Evolutionary conservation across 2,329 filamentous ascomycete species (phyloP).

Genomic region (Fusarium continuum): DNA sequence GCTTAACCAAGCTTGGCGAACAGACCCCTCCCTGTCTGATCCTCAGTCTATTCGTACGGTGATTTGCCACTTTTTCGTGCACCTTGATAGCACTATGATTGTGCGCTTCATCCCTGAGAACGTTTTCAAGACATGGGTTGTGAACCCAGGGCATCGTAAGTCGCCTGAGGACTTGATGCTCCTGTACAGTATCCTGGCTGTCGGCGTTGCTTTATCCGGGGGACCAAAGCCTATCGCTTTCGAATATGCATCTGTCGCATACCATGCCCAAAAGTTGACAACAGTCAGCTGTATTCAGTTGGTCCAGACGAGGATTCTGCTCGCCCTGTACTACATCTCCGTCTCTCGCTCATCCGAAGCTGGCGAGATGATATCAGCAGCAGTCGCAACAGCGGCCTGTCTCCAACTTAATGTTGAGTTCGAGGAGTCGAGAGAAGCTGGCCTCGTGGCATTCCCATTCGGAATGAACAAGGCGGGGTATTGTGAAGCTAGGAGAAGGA

Average conservation of each 20-base stretch:
- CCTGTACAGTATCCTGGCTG: conserved; percentile 55
- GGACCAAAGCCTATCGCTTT: conserved; percentile 50
- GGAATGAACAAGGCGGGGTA: conserved; percentile 66
- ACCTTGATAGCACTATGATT: conserved; percentile 54
- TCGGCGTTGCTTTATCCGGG: conserved; percentile 52
- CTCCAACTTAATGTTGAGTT: conserved; percentile 72
- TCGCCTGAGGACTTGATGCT: conserved; percentile 57
- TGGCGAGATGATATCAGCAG: conserved; percentile 71
- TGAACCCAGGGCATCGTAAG: conserved; percentile 49
- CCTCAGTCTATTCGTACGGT: conserved; percentile 52
- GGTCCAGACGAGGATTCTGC: conserved; percentile 72
- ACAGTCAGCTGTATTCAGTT: conserved; percentile 61
- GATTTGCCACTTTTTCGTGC: conserved; percentile 54
- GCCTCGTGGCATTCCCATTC: conserved; percentile 59
- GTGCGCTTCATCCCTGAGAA: conserved; percentile 55
- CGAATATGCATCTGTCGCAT: conserved; percentile 61
- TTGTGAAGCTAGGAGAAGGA: conserved; percentile 73
- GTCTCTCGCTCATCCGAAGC: conserved; percentile 66
- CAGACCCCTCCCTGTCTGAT: conserved; percentile 59
- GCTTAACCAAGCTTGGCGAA: conserved; percentile 59
- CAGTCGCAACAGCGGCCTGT: conserved; percentile 66
- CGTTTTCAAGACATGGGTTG: conserved; percentile 51
- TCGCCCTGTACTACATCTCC: conserved; percentile 73
- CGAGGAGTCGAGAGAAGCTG: conserved; percentile 55
- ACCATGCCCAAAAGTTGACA: conserved; percentile 58